These are phyloP conservation scores for Penicillium angulare DNA, from an alignment of 495 filamentous ascomycete genomes.

Conservation along the genomic window DNA sequence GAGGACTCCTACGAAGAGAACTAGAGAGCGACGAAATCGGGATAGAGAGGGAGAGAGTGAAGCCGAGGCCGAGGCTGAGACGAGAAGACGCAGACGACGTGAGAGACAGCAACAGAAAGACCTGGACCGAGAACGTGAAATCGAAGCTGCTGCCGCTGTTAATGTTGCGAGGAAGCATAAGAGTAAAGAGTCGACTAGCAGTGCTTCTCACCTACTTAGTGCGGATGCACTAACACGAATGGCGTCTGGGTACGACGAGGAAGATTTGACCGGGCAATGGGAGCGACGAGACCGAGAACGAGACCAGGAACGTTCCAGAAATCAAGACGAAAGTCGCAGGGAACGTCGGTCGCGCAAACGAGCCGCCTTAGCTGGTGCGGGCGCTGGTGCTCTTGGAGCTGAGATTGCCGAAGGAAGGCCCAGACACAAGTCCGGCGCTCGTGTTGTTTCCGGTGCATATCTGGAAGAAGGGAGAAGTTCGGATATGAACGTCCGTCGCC, in stretches of 20 bases:
- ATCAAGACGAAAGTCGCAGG: slow-evolving; percentile 33
- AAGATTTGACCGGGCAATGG: slow-evolving; percentile 12
- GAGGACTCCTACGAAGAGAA: slow-evolving; percentile 22
- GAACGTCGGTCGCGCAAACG: slow-evolving; percentile 34
- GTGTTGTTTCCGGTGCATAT: slow-evolving; percentile 66
- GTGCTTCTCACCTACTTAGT: slow-evolving; percentile 37
- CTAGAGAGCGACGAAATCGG: slow-evolving; percentile 22
- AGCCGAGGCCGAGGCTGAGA: slow-evolving; percentile 13
- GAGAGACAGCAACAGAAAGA: slow-evolving; percentile 6
- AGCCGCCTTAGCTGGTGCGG: slow-evolving; percentile 25
- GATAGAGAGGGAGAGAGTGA: slow-evolving; percentile 14
- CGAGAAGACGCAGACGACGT: slow-evolving; percentile 14
- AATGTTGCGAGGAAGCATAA: slow-evolving; percentile 31
- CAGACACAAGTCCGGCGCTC: slow-evolving; percentile 48
- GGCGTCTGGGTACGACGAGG: slow-evolving; percentile 5
- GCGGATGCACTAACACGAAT: slow-evolving; percentile 59
- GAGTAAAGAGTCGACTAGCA: slow-evolving; percentile 41
- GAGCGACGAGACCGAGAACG: slow-evolving; percentile 10
- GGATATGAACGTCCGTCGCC: slow-evolving; percentile 38
- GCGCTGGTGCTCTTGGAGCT: slow-evolving; percentile 17
- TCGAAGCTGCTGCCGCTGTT: slow-evolving; percentile 15
- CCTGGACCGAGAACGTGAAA: slow-evolving; percentile 2
- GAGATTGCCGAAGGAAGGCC: slow-evolving; percentile 28
- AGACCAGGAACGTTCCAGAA: slow-evolving; percentile 14
- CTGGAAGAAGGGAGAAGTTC: slow-evolving; percentile 61